Evolutionary conservation across 495 filamentous ascomycete species (phyloP).

Genomic region (Xylaria flabelliformis): DNA sequence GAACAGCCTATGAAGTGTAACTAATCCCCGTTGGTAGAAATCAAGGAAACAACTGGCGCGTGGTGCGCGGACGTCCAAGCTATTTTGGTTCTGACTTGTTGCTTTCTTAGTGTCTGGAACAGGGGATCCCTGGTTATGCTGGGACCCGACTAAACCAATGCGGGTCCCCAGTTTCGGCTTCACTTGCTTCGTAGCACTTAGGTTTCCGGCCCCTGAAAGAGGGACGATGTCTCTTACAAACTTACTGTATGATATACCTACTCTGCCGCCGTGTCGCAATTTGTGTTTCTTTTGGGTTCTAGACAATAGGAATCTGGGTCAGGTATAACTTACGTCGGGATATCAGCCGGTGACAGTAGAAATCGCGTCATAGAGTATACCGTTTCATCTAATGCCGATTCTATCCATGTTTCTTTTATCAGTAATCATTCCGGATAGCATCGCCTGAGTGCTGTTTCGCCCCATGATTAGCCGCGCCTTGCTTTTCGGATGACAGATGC

Average conservation of each 20-base stretch:
- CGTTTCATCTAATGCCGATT: not conserved
- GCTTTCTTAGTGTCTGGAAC: conserved; percentile 6
- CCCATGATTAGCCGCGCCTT: conserved; percentile 15
- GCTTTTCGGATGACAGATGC: not conserved
- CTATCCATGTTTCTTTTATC: not conserved
- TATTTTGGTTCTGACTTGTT: conserved; percentile 8
- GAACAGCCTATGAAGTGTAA: no score
- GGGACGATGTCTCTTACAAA: not conserved
- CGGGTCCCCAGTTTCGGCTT: conserved; percentile 21
- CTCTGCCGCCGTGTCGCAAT: not conserved
- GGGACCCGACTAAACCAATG: not conserved
- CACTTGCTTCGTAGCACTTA: conserved; percentile 3
- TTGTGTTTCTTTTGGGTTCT: not conserved
- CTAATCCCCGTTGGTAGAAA: no score
- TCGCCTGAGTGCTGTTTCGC: not conserved
- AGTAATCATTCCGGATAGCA: not conserved
- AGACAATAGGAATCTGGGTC: not conserved
- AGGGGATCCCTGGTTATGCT: not conserved
- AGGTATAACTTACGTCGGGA: not conserved
- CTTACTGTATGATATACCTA: not conserved
- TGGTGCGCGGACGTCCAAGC: not conserved
- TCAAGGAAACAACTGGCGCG: not conserved
- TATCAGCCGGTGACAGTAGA: not conserved
- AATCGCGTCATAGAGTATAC: not conserved
- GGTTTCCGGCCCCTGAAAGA: not conserved